phyloP scores from a whole-genome alignment of 2,329 filamentous ascomycete species.

The Ceratocystis destructans region DNA sequence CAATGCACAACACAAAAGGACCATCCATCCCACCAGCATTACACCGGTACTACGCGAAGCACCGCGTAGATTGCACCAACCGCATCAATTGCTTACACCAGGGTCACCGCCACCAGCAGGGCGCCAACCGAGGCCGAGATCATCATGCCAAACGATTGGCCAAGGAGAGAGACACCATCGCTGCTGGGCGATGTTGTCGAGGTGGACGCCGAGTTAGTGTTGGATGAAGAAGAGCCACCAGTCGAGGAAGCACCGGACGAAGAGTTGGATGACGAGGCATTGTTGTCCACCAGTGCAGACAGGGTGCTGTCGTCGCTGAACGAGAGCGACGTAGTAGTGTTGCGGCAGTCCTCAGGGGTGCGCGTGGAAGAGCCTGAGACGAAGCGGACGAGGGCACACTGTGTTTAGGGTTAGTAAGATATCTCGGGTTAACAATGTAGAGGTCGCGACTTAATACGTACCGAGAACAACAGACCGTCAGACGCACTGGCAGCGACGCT shows the following conservation, averaged over 20 bases:
- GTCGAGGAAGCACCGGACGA: background rate
- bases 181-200: background rate
- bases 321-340: constrained; percentile 27
- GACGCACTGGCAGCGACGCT: constrained; percentile 37
- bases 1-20: background rate
- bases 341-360: constrained; percentile 27
- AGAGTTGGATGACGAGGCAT: background rate
- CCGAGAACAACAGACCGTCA: constrained; percentile 45
- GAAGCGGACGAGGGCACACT: constrained; percentile 45
- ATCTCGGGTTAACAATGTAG: background rate
- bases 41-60: too few relatives aligned
- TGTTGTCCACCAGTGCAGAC: background rate
- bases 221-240: background rate
- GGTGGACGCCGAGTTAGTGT: background rate
- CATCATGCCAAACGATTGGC: constrained; percentile 6
- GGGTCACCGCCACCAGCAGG: background rate
- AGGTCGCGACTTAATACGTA: constrained; percentile 24
- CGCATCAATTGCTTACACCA: background rate
- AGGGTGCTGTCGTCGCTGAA: constrained; percentile 24
- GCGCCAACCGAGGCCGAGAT: constrained; percentile 4
- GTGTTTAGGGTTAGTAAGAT: constrained; percentile 7
- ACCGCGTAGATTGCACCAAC: background rate
- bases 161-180: background rate
- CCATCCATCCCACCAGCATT: background rate
- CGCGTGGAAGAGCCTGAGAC: constrained; percentile 31